Base-by-base conservation (phyloP, 2,329 filamentous ascomycete species). In the Aspergillus sp. region DNA sequence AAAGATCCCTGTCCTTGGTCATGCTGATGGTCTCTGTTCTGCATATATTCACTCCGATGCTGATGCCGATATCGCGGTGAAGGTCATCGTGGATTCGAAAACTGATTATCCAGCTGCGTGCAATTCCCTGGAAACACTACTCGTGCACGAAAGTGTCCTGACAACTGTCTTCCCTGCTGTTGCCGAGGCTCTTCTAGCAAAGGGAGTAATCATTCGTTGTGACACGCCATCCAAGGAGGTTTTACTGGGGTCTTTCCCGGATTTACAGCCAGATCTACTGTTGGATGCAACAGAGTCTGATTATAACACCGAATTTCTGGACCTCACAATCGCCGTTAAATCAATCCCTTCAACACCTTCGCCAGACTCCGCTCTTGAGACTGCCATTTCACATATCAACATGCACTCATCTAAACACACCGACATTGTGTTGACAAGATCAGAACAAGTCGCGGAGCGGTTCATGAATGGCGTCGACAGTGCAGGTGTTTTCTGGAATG, bases 401-500 rank as follows among this genome's bases (percentile, higher is more conserved):
- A 71, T 77, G 4, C 88, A 96, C 72, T 87, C 87, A 44, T 95
- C 89, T 8, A 86, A 94, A 67, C 93, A 98, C 75, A 98, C 93
- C 6, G 93, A 98, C 65, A 82, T 78, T 44, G 94, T 98, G 63
- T 69, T 97, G 51, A 97, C 91, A 0, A 72, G 80, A 4, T 80
- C 82, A 28, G 66, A 74, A 42, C 73, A 75, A 7, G 74, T 81
- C 30, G 91, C 93, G 4, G 83, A 94, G 60, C 74, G 74, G 43
- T 98, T 97, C 74, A 87, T 94, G 79, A 79, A 81, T 40, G 81
- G 81, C 48, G 81, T 97, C 43, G 93, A 97, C 70, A 88, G 88
- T 29, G 86, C 89, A 0, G 91, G 90, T 44, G 90, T 91, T 12
- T 98, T 94, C 76, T 96, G 91, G 89, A 98, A 98, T 65, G 87